phyloP scores from a whole-genome alignment of 2,329 filamentous ascomycete species.

The Colletotrichum tofieldiae region DNA sequence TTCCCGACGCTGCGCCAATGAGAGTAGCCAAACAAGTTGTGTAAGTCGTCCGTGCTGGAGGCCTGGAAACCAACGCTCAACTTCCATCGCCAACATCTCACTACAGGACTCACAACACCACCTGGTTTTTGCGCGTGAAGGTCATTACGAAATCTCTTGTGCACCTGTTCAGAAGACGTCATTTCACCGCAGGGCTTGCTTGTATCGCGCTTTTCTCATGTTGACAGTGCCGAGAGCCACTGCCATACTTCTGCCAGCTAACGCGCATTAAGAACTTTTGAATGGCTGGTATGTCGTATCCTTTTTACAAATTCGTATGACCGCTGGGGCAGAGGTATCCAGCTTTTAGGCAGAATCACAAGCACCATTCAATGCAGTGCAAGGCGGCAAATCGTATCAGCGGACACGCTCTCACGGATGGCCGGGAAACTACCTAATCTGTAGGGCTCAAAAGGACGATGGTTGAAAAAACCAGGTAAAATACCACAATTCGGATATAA shows the following conservation, averaged over 20 bases:
- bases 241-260: background rate
- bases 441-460: background rate
- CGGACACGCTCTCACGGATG: background rate
- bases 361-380: no score
- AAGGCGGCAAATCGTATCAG: background rate
- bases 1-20: constrained; percentile 17
- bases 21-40: background rate
- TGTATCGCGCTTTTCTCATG: background rate
- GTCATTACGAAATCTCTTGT: background rate
- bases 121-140: background rate
- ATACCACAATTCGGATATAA: background rate
- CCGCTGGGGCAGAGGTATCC: no score
- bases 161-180: background rate
- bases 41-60: constrained; percentile 12
- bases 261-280: background rate
- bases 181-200: background rate
- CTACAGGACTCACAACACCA: background rate
- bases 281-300: no score
- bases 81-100: background rate
- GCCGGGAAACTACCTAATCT: background rate
- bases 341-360: no score
- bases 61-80: background rate
- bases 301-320: no score
- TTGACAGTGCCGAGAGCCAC: background rate
- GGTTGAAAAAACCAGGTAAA: background rate